Percentiles rank a stretch among this genome's conserved stretches.
phyloP scores from a whole-genome alignment of 2,329 filamentous ascomycete species.

The Fusarium kyushuense region DNA sequence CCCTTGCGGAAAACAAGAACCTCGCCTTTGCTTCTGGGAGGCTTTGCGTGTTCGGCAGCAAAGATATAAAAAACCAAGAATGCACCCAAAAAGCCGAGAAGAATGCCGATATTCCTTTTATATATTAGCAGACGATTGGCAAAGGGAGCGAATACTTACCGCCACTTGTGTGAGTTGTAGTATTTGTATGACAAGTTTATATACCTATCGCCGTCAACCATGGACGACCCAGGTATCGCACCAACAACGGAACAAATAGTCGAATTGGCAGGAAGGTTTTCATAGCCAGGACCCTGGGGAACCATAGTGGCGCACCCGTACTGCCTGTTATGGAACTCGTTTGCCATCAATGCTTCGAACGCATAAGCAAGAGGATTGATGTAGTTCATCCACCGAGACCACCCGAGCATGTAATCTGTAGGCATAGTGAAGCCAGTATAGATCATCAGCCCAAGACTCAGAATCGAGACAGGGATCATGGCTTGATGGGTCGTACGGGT shows the following conservation, averaged over 20 bases:
- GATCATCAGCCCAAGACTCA: conserved; percentile 66
- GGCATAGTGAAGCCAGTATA: conserved; percentile 53
- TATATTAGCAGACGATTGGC: fast-evolving
- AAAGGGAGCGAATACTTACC: not conserved
- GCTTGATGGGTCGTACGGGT: conserved; percentile 49
- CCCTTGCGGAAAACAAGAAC: conserved; percentile 73
- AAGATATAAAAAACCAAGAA: conserved; percentile 74
- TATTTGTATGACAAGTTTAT: conserved; percentile 68
- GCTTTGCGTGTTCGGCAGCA: conserved; percentile 73
- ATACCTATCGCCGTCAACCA: conserved; percentile 71
- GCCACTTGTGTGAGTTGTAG: conserved; percentile 68
- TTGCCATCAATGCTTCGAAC: conserved; percentile 46
- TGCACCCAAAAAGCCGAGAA: conserved; percentile 71
- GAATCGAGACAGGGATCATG: conserved; percentile 65
- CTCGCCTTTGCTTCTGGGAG: conserved; percentile 72
- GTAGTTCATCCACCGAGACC: conserved; percentile 71
- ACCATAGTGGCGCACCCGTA: conserved; percentile 68
- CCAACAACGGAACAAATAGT: conserved; percentile 68
- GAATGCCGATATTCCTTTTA: conserved; percentile 73
- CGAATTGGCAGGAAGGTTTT: conserved; percentile 57
- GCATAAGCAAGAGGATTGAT: conserved; percentile 72
- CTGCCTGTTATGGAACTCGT: conserved; percentile 58
- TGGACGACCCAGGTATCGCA: conserved; percentile 63
- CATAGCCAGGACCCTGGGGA: conserved; percentile 51
- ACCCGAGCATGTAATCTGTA: conserved; percentile 46